These are phyloP conservation scores for Fusarium robinianum DNA, from an alignment of 2,329 filamentous ascomycete species.

Conservation along the genomic window DNA sequence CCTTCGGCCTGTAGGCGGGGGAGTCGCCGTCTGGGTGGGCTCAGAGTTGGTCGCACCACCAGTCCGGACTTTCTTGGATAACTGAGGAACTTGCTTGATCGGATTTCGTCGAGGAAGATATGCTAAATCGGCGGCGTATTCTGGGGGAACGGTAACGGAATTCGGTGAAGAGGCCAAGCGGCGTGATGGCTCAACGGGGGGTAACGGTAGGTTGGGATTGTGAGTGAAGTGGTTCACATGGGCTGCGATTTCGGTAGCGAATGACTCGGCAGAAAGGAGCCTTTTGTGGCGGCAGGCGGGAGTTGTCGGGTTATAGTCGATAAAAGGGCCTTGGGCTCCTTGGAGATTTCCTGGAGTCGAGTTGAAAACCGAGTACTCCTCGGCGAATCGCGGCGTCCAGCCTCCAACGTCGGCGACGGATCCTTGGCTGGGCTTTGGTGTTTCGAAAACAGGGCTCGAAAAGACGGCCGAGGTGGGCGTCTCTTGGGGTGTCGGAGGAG, in stretches of 20 bases:
- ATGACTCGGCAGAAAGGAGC: slow-evolving; percentile 54
- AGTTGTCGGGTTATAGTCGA: slow-evolving; percentile 48
- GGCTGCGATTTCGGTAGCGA: slow-evolving; percentile 58
- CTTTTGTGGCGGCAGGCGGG: slow-evolving; percentile 52
- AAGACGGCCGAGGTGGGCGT: slow-evolving; percentile 60
- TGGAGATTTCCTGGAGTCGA: slow-evolving; percentile 63
- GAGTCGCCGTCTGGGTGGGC: slow-evolving; percentile 59
- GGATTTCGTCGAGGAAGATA: slow-evolving; percentile 36
- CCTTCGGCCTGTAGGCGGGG: slow-evolving; percentile 62
- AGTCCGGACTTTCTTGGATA: slow-evolving; percentile 53
- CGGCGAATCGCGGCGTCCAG: slow-evolving; percentile 66
- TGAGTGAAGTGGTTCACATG: slow-evolving; percentile 66
- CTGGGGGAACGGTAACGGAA: slow-evolving; percentile 42
- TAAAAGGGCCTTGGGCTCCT: slow-evolving; percentile 50
- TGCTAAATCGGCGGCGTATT: slow-evolving; percentile 38
- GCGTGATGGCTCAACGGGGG: slow-evolving; percentile 63
- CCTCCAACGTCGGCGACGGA: slow-evolving; percentile 55
- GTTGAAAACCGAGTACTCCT: slow-evolving; percentile 69
- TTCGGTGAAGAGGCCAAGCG: slow-evolving; percentile 63
- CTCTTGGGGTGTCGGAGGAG: slow-evolving; percentile 62
- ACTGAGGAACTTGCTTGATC: slow-evolving; percentile 34
- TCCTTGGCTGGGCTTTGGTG: slow-evolving; percentile 54
- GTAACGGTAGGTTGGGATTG: slow-evolving; percentile 56
- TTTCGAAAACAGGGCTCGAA: slow-evolving; percentile 61
- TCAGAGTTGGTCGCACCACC: slow-evolving; percentile 46